Evolutionary conservation across 768 basidiomycete genomes (phyloP).

Genomic region (Pulveroboletus sp.): DNA sequence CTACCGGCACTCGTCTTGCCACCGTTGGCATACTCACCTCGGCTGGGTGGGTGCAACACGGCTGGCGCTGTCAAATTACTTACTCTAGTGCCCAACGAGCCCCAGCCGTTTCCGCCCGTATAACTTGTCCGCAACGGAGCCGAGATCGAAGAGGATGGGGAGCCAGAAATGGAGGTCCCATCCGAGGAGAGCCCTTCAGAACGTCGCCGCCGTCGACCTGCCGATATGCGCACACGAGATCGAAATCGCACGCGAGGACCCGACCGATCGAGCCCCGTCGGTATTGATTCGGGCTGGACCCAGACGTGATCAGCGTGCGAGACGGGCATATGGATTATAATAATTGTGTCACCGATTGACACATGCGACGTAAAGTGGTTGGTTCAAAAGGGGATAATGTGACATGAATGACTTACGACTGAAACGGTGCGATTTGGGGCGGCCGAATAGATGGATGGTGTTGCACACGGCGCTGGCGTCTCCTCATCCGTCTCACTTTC

Average conservation of each 20-base stretch:
- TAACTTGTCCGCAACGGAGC: conserved; percentile 68
- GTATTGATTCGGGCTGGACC: conserved; percentile 13
- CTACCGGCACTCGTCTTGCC: neutral
- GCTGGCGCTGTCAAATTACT: conserved; percentile 24
- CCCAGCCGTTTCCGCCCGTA: conserved; percentile 53
- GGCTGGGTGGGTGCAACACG: neutral
- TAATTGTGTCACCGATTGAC: no score
- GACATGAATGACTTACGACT: conserved; percentile 15
- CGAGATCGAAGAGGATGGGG: conserved; percentile 79
- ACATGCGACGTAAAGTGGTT: no score
- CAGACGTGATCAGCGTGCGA: conserved; percentile 4
- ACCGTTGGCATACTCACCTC: neutral
- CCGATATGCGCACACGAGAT: conserved; percentile 75
- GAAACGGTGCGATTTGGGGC: neutral
- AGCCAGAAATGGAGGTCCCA: conserved; percentile 50
- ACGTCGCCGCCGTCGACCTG: conserved; percentile 46
- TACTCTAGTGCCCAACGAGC: conserved; percentile 60
- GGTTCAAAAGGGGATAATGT: neutral
- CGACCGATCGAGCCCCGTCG: conserved; percentile 8
- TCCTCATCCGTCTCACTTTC: conserved; percentile 17
- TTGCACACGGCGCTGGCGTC: neutral
- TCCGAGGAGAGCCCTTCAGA: conserved; percentile 24
- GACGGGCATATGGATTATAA: neutral
- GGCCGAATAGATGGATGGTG: neutral
- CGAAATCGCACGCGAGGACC: conserved; percentile 57